phyloP scores from a whole-genome alignment of 1,139 yeast species.

The Zygosaccharomyces sapae region DNA sequence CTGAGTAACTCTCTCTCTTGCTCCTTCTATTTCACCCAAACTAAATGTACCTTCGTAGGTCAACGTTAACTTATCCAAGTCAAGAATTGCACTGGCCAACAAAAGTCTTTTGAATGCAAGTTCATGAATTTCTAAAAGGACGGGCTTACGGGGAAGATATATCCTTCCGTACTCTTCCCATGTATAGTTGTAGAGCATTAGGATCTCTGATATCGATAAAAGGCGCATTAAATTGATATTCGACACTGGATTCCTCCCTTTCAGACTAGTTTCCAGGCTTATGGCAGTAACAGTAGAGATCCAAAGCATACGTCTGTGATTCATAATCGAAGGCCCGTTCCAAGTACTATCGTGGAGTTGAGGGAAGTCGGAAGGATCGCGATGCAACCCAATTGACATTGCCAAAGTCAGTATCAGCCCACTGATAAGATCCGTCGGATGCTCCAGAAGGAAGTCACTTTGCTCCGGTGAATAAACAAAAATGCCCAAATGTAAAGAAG shows the following conservation, averaged over 20 bases:
- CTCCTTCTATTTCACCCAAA: slow-evolving; percentile 20
- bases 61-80: slow-evolving; percentile 26
- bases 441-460: slow-evolving; percentile 33
- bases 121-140: slow-evolving; percentile 21
- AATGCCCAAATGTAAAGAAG: slow-evolving; percentile 34
- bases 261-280: slow-evolving; percentile 28
- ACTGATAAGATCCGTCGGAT: slow-evolving; percentile 32
- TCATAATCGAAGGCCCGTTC: slow-evolving; percentile 23
- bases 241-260: slow-evolving; percentile 26
- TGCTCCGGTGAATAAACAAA: slow-evolving; percentile 35
- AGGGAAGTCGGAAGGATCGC: slow-evolving; percentile 32
- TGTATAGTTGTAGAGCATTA: slow-evolving; percentile 19
- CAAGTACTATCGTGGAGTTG: slow-evolving; percentile 17
- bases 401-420: slow-evolving; percentile 29
- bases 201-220: slow-evolving; percentile 21
- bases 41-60: slow-evolving; percentile 18
- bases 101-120: slow-evolving; percentile 25
- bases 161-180: slow-evolving; percentile 25
- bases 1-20: slow-evolving; percentile 16
- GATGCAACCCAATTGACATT: slow-evolving; percentile 33
- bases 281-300: slow-evolving; percentile 24
- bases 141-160: slow-evolving; percentile 13
- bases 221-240: slow-evolving; percentile 19
- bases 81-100: slow-evolving; percentile 25
- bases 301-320: slow-evolving; percentile 33